phyloP scores from a whole-genome alignment of 495 filamentous ascomycete species.

The Symbiotaphrina buchneri region DNA sequence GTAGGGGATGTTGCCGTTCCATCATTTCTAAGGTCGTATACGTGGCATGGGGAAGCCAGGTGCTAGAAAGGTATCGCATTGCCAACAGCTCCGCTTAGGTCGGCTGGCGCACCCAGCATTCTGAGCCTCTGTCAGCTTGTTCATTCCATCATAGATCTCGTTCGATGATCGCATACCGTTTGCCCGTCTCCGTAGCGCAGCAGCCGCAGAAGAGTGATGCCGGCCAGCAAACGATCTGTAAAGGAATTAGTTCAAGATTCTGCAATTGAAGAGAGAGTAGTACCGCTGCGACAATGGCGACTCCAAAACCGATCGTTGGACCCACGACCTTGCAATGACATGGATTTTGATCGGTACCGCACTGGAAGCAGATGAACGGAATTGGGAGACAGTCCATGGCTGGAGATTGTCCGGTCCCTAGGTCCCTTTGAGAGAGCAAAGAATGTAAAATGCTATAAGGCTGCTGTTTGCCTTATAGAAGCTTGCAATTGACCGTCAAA shows the following conservation, averaged over 20 bases:
- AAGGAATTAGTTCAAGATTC: slow-evolving; percentile 2
- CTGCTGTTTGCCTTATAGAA: too few relatives aligned
- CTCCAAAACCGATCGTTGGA: slow-evolving; percentile 30
- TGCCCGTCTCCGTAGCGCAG: slow-evolving; percentile 29
- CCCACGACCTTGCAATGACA: slow-evolving; percentile 40
- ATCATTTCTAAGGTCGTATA: too few relatives aligned
- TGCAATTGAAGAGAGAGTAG: slow-evolving; percentile 7
- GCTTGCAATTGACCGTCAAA: too few relatives aligned
- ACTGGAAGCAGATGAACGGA: not conserved
- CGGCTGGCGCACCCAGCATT: slow-evolving; percentile 29
- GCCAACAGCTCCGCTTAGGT: slow-evolving; percentile 26
- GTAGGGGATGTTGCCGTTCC: too few relatives aligned
- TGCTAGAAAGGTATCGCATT: slow-evolving; percentile 32
- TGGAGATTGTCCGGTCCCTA: too few relatives aligned
- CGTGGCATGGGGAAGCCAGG: too few relatives aligned
- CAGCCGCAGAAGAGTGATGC: slow-evolving; percentile 36
- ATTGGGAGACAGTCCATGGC: not conserved
- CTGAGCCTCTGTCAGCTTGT: slow-evolving; percentile 12
- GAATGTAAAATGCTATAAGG: too few relatives aligned
- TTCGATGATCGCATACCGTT: slow-evolving; percentile 22
- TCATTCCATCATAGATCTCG: not conserved
- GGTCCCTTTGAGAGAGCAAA: too few relatives aligned
- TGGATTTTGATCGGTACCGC: slow-evolving; percentile 22
- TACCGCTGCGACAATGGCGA: slow-evolving; percentile 27
- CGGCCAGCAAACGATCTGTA: slow-evolving; percentile 32